These are phyloP conservation scores for Hymenoscyphus albidus DNA, from an alignment of 2,329 filamentous ascomycete genomes.

Conservation along the genomic window DNA sequence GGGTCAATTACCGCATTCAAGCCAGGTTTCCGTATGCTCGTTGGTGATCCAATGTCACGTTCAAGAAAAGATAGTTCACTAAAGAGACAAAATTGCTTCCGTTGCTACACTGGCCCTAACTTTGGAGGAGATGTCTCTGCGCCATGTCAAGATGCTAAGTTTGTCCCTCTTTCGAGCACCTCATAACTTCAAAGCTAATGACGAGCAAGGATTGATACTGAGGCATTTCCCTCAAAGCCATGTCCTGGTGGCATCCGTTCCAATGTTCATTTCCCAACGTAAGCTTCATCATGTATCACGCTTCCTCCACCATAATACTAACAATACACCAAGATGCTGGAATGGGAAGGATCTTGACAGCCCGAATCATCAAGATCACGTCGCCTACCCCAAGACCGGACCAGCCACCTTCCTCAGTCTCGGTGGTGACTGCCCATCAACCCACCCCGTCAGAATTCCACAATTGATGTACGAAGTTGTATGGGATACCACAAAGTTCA, in stretches of 20 bases:
- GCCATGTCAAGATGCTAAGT: slow-evolving; percentile 50
- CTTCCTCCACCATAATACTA: neutral
- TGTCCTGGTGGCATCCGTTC: slow-evolving; percentile 61
- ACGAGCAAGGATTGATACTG: slow-evolving; percentile 38
- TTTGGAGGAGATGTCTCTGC: slow-evolving; percentile 26
- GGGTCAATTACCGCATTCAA: slow-evolving; percentile 20
- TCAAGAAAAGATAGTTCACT: slow-evolving; percentile 3
- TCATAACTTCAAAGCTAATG: slow-evolving; percentile 50
- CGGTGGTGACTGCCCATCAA: slow-evolving; percentile 20
- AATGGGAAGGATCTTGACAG: slow-evolving; percentile 21
- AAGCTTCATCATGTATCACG: slow-evolving; percentile 36
- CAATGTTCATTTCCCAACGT: slow-evolving; percentile 73
- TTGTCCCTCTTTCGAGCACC: slow-evolving; percentile 48
- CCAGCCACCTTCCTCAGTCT: slow-evolving; percentile 13
- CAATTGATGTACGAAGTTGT: slow-evolving; percentile 48
- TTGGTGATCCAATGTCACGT: slow-evolving; percentile 15
- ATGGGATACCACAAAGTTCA: slow-evolving; percentile 43
- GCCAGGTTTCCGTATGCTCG: slow-evolving; percentile 21
- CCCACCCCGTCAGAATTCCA: slow-evolving; percentile 44
- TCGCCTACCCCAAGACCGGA: slow-evolving; percentile 26
- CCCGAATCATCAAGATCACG: slow-evolving; percentile 17
- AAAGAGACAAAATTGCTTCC: slow-evolving; percentile 16
- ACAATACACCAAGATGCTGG: slow-evolving; percentile 34
- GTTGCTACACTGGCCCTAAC: slow-evolving; percentile 18
- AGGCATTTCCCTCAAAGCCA: slow-evolving; percentile 49